Evolutionary conservation across 1,284 basidiomycete species (phyloP), one percentile per base, ranked within the genome.

Genomic region (Papiliotrema nemorosa): DNA sequence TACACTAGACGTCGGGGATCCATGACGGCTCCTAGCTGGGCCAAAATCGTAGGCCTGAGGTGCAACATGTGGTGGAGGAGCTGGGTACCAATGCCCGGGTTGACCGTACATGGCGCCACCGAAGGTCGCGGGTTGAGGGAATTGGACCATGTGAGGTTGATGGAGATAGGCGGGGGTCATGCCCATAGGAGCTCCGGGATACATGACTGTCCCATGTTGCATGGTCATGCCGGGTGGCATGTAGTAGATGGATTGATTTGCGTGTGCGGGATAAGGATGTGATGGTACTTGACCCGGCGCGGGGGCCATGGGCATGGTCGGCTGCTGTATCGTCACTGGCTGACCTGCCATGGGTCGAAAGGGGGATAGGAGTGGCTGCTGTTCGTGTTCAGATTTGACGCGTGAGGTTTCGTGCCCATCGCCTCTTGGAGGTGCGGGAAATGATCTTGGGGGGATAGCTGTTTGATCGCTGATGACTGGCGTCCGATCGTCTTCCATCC

Each of bases 1-100:
- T 3, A 61, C 55, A 46, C 50, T 62, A 5, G 56, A 59, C 4
- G 56, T 57, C 4, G 64, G 62, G 13, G 64, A 66, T 18, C 52
- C 58, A 24, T 54, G 40, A 9, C 58, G 47, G 43, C 58, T 60
- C 3, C 58, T 41, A 27, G 62, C 49, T 13, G 50, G 58, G 36
- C 58, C 60, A 36, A 39, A 53, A 24, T 55, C 47, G 36, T 52
- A 55, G 5, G 18, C 47, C 5, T 51, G 55, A 18, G 49, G 50
- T 20, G 44, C 57, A 5, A 38, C 36, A 27, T 53, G 51, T n/a
- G 41, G 39, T 34, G 50, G 44, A 14, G 45, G 52, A 9, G 14
- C 26, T 12, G 14, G 27, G 18, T 54, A 50, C 18, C 37, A 47
- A 33, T 49, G 52, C 5, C 47, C 50, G 31, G 35, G 37, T 22